These are phyloP conservation scores for Herpotrichia juniperi DNA, from an alignment of 2,329 filamentous ascomycete species.

Conservation along the genomic window DNA sequence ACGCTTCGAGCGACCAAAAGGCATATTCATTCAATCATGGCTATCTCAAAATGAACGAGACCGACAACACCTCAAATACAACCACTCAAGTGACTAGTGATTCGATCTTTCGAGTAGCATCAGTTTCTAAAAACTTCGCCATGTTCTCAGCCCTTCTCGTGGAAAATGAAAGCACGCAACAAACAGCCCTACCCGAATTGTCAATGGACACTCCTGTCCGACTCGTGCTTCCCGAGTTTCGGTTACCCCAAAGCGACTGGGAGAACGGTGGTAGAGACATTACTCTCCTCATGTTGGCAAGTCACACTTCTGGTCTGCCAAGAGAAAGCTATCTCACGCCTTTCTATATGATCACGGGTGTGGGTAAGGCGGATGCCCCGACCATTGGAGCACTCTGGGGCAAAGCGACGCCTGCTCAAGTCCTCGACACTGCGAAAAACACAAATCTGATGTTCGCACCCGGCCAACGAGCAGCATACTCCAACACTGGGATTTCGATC, in stretches of 20 bases:
- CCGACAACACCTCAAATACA: conserved; percentile 2
- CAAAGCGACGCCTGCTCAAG: conserved; percentile 18
- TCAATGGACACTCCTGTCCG: conserved; percentile 31
- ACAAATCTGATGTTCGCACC: conserved; percentile 36
- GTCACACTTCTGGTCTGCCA: conserved; percentile 35
- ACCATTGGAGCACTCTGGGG: conserved; percentile 37
- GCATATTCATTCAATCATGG: conserved; percentile 35
- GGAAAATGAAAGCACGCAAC: conserved; percentile 16
- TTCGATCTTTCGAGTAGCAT: conserved; percentile 38
- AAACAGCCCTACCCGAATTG: conserved; percentile 10
- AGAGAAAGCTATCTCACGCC: conserved; percentile 37
- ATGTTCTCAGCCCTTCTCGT: conserved; percentile 29
- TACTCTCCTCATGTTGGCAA: conserved; percentile 38
- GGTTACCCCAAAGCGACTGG: conserved; percentile 32
- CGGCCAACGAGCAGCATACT: conserved; percentile 36
- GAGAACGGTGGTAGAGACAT: conserved; percentile 38
- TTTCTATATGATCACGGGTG: conserved; percentile 33
- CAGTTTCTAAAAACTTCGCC: conserved; percentile 36
- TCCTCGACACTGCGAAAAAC: conserved; percentile 24
- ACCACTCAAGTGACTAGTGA: conserved; percentile 29
- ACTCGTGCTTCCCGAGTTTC: conserved; percentile 27
- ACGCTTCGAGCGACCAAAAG: conserved; percentile 27
- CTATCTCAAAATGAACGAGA: conserved; percentile 38
- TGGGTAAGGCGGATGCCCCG: conserved; percentile 27
- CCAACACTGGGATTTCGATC: conserved; percentile 35